Evolutionary conservation across 768 basidiomycete species (phyloP).

Genomic region (Leccinellum rugosiceps): DNA sequence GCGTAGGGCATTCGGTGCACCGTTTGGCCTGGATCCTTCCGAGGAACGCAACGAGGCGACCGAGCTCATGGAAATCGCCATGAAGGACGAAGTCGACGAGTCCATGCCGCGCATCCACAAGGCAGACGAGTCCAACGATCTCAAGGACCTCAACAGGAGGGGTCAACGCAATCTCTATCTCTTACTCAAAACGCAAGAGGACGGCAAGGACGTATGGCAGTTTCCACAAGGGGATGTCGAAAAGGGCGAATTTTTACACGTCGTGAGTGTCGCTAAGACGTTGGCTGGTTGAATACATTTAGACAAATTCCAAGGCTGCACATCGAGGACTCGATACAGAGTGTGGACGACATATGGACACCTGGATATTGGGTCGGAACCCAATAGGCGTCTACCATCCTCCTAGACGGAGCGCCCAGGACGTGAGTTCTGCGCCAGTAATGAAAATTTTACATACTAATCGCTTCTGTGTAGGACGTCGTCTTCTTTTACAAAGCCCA

Average conservation of each 20-base stretch:
- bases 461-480: conserved; percentile 44
- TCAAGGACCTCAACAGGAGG: conserved; percentile 74
- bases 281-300: not conserved
- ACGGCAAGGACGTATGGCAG: conserved; percentile 62
- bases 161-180: conserved; percentile 88
- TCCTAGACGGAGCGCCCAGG: conserved; percentile 32
- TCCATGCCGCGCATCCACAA: conserved; percentile 59
- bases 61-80: conserved; percentile 56
- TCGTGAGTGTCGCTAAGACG: conserved; percentile 43
- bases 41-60: conserved; percentile 44
- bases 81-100: conserved; percentile 58
- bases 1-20: conserved; percentile 66
- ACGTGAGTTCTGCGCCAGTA: conserved; percentile 31
- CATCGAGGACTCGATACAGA: conserved; percentile 63
- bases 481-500: conserved; percentile 95
- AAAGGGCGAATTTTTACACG: conserved; percentile 70
- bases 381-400: conserved; percentile 80
- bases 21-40: conserved; percentile 45
- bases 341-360: conserved; percentile 84
- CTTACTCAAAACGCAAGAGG: conserved; percentile 53
- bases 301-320: conserved; percentile 53
- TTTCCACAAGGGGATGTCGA: conserved; percentile 71
- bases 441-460: conserved; percentile 1
- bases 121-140: conserved; percentile 58
- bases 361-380: conserved; percentile 88